These are phyloP conservation scores for Trypanosoma brucei DNA, from an alignment of 208 protist genomes.

Conservation along the genomic window DNA sequence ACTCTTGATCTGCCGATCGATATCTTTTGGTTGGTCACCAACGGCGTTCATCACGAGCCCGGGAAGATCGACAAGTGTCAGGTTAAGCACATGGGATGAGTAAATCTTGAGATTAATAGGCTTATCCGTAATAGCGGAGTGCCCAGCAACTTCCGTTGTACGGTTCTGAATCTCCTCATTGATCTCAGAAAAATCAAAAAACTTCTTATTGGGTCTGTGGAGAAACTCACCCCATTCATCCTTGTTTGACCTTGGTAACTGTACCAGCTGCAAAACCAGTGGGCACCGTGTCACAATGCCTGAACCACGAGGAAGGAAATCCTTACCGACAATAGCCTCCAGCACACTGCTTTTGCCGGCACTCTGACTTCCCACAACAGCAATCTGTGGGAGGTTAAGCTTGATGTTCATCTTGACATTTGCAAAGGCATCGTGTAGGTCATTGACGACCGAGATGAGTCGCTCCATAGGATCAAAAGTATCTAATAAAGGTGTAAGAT, in stretches of 20 bases:
- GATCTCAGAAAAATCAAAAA: conserved; percentile 95
- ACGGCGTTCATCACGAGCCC: conserved; percentile 99
- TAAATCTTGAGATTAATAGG: conserved; percentile 98
- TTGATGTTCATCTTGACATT: conserved; percentile 89
- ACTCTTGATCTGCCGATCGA: conserved; percentile 95
- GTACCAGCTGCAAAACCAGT: conserved; percentile 97
- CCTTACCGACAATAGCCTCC: conserved; percentile 98
- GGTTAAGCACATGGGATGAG: conserved; percentile 94
- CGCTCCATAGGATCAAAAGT: conserved; percentile 81
- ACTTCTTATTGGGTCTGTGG: conserved; percentile 89
- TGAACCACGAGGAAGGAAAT: conserved; percentile 98
- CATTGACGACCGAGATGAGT: conserved; percentile 97
- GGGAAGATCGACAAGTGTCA: conserved; percentile 99
- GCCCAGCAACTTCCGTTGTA: conserved; percentile 95
- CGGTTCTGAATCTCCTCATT: conserved; percentile 94
- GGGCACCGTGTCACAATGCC: conserved; percentile 99
- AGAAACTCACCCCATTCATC: conserved; percentile 89
- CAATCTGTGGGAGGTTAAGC: conserved; percentile 98
- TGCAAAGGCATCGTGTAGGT: conserved; percentile 95
- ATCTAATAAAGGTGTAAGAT: too few species aligned
- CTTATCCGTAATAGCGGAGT: conserved; percentile 90
- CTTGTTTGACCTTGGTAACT: conserved; percentile 53
- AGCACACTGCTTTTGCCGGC: conserved; percentile 97
- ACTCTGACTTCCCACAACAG: conserved; percentile 97
- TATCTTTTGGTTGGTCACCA: conserved; percentile 97